A percentile compares a stretch with the other conserved stretches of the same genome.
Conservation (phyloP, 495 filamentous ascomycete species). For the Oleoguttula mirabilis region DNA sequence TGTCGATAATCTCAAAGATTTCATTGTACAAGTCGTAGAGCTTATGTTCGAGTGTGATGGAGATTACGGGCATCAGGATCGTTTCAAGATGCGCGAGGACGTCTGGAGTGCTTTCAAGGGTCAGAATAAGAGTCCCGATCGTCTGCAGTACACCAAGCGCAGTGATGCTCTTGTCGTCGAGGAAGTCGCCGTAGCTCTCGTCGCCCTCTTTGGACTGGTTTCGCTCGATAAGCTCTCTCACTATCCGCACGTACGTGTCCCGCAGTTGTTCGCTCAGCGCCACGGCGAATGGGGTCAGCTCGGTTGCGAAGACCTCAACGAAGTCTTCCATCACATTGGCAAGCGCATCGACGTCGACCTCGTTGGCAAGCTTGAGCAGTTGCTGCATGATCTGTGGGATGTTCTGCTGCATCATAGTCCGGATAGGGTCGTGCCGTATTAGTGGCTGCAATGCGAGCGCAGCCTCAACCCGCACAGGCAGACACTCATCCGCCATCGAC, state of each 20-base stretch:
- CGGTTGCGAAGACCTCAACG: constrained; percentile 91
- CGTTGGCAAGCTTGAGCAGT: constrained; percentile 87
- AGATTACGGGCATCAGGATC: constrained; percentile 91
- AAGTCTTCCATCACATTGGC: constrained; percentile 99
- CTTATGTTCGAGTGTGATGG: constrained; percentile 92
- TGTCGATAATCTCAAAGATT: constrained; percentile 97
- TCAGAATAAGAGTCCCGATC: constrained; percentile 93
- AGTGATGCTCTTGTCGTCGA: constrained; percentile 97
- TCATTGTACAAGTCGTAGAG: constrained; percentile 96
- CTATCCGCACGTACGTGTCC: constrained; percentile 90
- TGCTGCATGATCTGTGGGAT: constrained; percentile 99
- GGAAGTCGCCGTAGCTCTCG: constrained; percentile 76
- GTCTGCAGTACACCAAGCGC: constrained; percentile 93
- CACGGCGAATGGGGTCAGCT: constrained; percentile 96
- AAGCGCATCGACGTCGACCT: constrained; percentile 85
- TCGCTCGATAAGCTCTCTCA: constrained; percentile 79
- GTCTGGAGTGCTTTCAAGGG: constrained; percentile 89
- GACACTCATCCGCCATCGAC: constrained; percentile 82
- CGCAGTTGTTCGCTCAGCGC: constrained; percentile 91
- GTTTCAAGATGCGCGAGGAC: constrained; percentile 88
- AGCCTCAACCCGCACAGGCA: constrained; percentile 89
- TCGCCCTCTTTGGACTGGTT: constrained; percentile 56
- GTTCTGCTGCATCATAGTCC: constrained; percentile 87
- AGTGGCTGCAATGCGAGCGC: constrained; percentile 89
- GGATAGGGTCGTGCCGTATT: constrained; percentile 89